Conservation (phyloP, 352 stramenopile genomes). For the Phytopythium ostracodes region DNA sequence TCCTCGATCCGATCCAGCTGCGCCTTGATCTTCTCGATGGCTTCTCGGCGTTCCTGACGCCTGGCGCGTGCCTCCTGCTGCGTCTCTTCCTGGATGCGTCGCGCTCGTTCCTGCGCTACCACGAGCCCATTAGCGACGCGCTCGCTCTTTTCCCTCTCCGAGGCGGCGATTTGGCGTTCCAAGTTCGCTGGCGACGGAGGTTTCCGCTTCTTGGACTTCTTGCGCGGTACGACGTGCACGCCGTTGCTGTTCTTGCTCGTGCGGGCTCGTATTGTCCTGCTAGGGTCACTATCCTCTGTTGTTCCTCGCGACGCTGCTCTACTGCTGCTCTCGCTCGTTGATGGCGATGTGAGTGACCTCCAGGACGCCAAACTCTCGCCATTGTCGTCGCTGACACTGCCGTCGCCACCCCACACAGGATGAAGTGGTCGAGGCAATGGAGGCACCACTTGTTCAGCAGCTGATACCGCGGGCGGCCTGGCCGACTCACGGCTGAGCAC, state of each 20-base stretch:
- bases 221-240: not conserved
- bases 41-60: conserved; percentile 19
- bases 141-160: conserved; percentile 18
- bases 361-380: conserved; percentile 11
- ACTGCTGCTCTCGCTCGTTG: not conserved
- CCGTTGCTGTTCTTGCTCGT: not conserved
- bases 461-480: not conserved
- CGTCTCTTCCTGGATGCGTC: conserved; percentile 22
- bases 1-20: conserved; percentile 42
- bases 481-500: not conserved
- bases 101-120: conserved; percentile 33
- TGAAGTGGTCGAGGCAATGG: conserved; percentile 1
- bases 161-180: conserved; percentile 10
- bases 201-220: conserved; percentile 8
- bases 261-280: not conserved
- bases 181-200: conserved; percentile 7
- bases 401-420: not conserved
- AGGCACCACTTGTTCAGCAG: conserved; percentile 2
- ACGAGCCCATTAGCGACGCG: conserved; percentile 31
- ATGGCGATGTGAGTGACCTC: conserved; percentile 2
- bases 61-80: conserved; percentile 18
- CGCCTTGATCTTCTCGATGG: conserved; percentile 22
- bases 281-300: not conserved
- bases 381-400: not conserved
- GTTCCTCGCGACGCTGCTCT: conserved; percentile 6